A percentile compares a stretch with the other conserved stretches of the same genome.
Evolutionary conservation across 352 stramenopile genomes (phyloP).

Genomic region (Globisporangium recalcitrans): DNA sequence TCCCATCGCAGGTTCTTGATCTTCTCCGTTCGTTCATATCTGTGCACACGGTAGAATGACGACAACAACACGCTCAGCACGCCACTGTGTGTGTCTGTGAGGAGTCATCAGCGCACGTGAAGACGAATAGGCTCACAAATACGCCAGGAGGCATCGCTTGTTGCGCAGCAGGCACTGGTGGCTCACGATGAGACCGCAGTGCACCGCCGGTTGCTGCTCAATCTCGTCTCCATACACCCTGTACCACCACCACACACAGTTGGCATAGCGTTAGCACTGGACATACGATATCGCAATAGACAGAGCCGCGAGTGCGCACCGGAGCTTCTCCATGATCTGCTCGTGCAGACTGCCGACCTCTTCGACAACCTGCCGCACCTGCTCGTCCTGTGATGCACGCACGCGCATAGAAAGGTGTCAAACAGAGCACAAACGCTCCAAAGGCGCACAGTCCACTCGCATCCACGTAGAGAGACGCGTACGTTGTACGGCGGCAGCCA

Average conservation of each 20-base stretch:
- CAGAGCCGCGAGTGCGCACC: slow-evolving; percentile 23
- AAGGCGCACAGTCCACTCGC: too few relatives aligned
- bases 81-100: too few relatives aligned
- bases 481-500: slow-evolving; percentile 91
- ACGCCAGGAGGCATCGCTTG: slow-evolving; percentile 86
- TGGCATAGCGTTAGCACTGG: slow-evolving; percentile 2
- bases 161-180: slow-evolving; percentile 88
- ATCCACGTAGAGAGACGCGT: slow-evolving; percentile 9
- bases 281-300: not conserved
- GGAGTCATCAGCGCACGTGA: not conserved
- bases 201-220: slow-evolving; percentile 50
- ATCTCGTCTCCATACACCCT: slow-evolving; percentile 65
- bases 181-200: slow-evolving; percentile 82
- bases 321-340: slow-evolving; percentile 70
- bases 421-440: too few relatives aligned
- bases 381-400: slow-evolving; percentile 48
- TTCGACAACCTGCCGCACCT: slow-evolving; percentile 76
- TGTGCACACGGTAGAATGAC: slow-evolving; percentile 3
- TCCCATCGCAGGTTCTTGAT: slow-evolving; percentile 90
- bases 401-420: not conserved
- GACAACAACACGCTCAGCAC: not conserved
- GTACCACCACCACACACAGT: not conserved
- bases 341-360: slow-evolving; percentile 62
- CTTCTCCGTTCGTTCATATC: slow-evolving; percentile 76
- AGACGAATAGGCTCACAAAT: slow-evolving; percentile 46